A percentile compares a stretch with the other conserved stretches of the same genome.
Conservation (phyloP, 257 asterid species). For the Salvia miltiorrhiza region DNA sequence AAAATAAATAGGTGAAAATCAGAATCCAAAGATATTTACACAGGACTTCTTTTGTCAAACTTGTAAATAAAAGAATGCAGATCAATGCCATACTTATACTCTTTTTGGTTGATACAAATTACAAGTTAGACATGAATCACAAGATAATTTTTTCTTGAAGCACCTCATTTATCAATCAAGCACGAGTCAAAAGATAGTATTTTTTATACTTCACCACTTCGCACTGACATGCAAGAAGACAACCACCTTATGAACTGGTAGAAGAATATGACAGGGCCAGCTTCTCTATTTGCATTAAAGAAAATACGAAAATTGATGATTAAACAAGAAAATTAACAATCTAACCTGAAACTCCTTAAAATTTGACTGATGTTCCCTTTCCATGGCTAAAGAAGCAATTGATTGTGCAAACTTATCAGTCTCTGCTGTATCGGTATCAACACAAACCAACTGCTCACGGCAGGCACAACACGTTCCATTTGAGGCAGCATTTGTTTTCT, state of each 20-base stretch:
- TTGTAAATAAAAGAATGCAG: neutral
- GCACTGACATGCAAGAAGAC: too few species aligned
- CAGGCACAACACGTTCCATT: too few species aligned
- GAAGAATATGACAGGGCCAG: neutral
- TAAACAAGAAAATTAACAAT: too few species aligned
- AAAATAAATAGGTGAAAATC: conserved; percentile 5
- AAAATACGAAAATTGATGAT: neutral
- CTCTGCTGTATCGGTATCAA: too few species aligned
- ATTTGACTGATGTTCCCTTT: conserved; percentile 65
- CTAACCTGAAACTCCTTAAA: conserved; percentile 86
- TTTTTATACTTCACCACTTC: too few species aligned
- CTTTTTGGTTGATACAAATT: neutral
- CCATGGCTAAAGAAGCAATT: conserved; percentile 79
- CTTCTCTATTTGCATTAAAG: neutral
- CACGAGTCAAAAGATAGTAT: too few species aligned
- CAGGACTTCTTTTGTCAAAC: neutral
- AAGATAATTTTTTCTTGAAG: neutral
- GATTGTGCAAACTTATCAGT: conserved; percentile 72
- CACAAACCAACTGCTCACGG: too few species aligned
- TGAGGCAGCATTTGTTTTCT: conserved; percentile 42
- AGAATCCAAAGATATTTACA: neutral
- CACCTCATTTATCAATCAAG: neutral
- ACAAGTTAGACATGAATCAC: neutral
- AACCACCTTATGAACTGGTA: neutral
- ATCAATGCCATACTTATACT: neutral